Conservation (phyloP, 2,329 filamentous ascomycete species). For the Microthyrium microscopicum region DNA sequence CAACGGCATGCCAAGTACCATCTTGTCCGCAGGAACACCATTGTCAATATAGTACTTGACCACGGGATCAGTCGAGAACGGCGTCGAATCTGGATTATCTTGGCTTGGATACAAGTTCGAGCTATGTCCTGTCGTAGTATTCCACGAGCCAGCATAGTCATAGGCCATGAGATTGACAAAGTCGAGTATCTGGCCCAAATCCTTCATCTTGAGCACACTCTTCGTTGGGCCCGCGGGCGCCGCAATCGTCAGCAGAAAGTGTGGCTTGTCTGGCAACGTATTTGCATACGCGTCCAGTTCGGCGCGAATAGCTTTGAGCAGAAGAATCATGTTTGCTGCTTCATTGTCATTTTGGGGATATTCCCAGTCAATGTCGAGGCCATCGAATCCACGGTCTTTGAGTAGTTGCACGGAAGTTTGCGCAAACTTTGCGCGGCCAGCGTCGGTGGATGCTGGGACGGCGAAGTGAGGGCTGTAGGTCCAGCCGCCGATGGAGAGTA, state of each 20-base stretch:
- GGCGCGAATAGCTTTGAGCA: conserved; percentile 22
- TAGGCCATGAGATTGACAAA: conserved; percentile 37
- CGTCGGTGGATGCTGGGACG: conserved; percentile 44
- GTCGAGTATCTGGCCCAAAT: conserved; percentile 27
- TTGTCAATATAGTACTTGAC: conserved; percentile 51
- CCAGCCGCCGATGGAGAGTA: conserved; percentile 75
- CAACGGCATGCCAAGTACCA: conserved; percentile 81
- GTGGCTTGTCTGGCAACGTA: conserved; percentile 17
- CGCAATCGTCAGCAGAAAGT: conserved; percentile 28
- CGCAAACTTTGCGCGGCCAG: conserved; percentile 50
- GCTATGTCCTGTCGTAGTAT: conserved; percentile 54
- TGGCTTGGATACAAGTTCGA: conserved; percentile 55
- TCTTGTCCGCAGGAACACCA: conserved; percentile 48
- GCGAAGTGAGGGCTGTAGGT: conserved; percentile 66
- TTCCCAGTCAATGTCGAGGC: conserved; percentile 32
- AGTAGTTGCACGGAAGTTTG: conserved; percentile 56
- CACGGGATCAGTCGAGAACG: conserved; percentile 59
- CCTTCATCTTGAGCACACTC: conserved; percentile 22
- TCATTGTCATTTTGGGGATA: conserved; percentile 26
- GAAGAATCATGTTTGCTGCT: conserved; percentile 21
- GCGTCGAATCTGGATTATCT: conserved; percentile 46
- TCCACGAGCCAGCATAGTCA: conserved; percentile 61
- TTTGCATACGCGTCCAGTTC: conserved; percentile 25
- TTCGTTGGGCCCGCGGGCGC: conserved; percentile 28
- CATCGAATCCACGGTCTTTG: conserved; percentile 58